Evolutionary conservation across 495 filamentous ascomycete species (phyloP), one percentile per base, ranked within the genome.

Genomic region (Penicillium canescens): DNA sequence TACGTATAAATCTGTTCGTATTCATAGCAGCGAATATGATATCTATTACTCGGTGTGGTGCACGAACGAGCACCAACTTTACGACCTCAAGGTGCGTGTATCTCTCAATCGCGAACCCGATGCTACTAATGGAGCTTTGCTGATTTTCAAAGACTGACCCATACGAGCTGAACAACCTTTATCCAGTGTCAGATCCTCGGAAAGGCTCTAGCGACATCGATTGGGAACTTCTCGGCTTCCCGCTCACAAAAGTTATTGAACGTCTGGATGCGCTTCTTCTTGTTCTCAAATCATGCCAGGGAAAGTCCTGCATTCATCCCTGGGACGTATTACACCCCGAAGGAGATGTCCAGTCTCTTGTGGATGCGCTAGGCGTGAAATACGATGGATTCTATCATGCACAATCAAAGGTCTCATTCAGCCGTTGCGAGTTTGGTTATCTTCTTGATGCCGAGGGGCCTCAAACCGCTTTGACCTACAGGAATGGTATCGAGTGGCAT

Each of bases 11-110:
- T 80, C 82, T 2, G 57, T 83, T 51, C 78, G 84, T 18, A 67
- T 88, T 13, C 63, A 82, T 13, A 71, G 80, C 6, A 57, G 76
- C 4, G 69, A 56, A 6, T 85, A 86, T 51, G 76, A 81, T 47
- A 61, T 87, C 2, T 83, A 83, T 50, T 88, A 88, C 45, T 78
- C 84, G 0, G 82, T 87, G 0, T 87, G 83, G 81, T 88, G 85
- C 56, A 85, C 64, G 35, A 80, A 81, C 44, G 83, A 86, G 60
- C 79, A 83, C 40, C 83, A 88, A 56, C 67, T 88, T 3, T 86
- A 87, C 45, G 83, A 88, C 45, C 62, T 87, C 3, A 77, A 66
- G 44, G 79, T 81, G 44, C 43, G 74, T 55, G 13, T n/a, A 34
- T n/a, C n/a, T n/a, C n/a, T n/a, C 5, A n/a, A 6, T 58, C 20